phyloP scores from a whole-genome alignment of 345 rosid genomes.

The Eucalyptus tenuipes region DNA sequence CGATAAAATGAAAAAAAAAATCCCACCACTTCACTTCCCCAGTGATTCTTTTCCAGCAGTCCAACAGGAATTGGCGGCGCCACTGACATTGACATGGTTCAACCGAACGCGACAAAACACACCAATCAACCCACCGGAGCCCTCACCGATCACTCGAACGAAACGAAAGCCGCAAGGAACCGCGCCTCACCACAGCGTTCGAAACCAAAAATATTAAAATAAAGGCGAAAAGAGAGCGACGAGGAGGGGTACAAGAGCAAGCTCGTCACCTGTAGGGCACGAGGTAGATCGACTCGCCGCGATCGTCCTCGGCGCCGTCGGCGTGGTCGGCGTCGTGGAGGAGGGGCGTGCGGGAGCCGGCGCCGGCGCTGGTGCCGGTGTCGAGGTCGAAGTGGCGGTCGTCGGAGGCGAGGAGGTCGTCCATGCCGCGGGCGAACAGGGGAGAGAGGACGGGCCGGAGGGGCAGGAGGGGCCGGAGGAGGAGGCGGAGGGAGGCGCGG shows the following conservation, averaged over 20 bases:
- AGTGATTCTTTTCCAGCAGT: background rate
- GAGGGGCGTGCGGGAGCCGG: background rate
- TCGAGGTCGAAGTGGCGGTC: slow-evolving; percentile 9
- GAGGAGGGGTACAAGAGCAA: background rate
- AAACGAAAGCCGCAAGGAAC: background rate
- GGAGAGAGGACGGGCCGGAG: background rate
- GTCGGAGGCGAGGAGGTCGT: slow-evolving; percentile 8
- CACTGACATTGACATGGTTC: background rate
- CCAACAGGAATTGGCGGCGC: background rate
- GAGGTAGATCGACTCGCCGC: slow-evolving; percentile 19
- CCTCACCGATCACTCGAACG: background rate
- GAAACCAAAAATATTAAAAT: background rate
- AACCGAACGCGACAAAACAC: background rate
- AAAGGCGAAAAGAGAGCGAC: background rate
- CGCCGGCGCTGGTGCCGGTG: background rate
- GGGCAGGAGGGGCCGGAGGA: background rate
- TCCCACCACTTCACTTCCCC: background rate
- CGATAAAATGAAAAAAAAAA: background rate
- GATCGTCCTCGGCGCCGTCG: background rate
- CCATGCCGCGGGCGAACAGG: slow-evolving; percentile 9
- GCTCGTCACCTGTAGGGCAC: slow-evolving; percentile 32
- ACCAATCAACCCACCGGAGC: background rate
- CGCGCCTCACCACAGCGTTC: background rate
- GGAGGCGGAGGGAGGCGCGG: slow-evolving; percentile 4
- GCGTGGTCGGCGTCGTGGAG: background rate